A percentile compares a stretch with the other conserved stretches of the same genome.
phyloP scores from a whole-genome alignment of 345 rosid species.

The Excoecaria agallocha region DNA sequence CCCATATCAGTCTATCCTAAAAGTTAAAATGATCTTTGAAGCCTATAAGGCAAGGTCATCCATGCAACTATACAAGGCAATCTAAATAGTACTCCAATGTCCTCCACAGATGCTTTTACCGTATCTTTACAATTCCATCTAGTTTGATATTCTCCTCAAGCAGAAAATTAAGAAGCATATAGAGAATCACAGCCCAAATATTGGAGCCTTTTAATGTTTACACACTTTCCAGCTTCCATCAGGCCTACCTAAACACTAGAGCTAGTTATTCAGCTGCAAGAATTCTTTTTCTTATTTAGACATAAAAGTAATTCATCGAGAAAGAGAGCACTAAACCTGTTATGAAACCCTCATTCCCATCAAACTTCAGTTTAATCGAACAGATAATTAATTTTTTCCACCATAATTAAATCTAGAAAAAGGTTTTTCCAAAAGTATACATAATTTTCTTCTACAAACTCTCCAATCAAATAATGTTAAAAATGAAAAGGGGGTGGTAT shows the following conservation, averaged over 20 bases:
- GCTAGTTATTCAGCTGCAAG: neutral
- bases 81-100: neutral
- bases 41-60: neutral
- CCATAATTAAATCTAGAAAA: slow-evolving; percentile 5
- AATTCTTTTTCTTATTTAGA: neutral
- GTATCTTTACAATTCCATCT: neutral
- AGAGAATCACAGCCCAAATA: neutral
- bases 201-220: neutral
- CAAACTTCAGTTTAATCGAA: neutral
- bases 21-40: neutral
- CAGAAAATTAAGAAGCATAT: no score
- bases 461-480: neutral
- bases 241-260: neutral
- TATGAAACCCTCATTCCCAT: neutral
- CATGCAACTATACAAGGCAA: neutral
- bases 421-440: neutral
- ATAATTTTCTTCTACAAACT: slow-evolving; percentile 3
- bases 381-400: neutral
- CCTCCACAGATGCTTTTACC: neutral
- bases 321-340: neutral
- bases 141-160: neutral
- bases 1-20: neutral
- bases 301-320: neutral
- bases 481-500: neutral
- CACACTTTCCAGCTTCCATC: neutral